A percentile compares a stretch with the other conserved stretches of the same genome.
Evolutionary conservation across 768 basidiomycete genomes (phyloP).

Genomic region (Arthromyces matolae): DNA sequence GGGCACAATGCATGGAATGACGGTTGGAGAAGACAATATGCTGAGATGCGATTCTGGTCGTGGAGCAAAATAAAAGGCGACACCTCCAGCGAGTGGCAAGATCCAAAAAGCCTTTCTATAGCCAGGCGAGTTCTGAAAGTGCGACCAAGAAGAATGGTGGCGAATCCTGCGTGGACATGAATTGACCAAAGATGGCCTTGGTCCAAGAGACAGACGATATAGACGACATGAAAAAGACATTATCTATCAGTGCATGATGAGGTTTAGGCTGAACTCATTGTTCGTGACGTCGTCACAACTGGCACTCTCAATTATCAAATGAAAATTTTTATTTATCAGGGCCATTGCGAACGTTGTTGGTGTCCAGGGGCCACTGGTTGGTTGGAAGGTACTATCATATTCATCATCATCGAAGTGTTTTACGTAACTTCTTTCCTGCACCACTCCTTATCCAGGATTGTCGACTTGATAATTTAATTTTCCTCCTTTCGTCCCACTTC

Average conservation of each 20-base stretch:
- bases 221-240: constrained; percentile 15
- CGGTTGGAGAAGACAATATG: constrained; percentile 46
- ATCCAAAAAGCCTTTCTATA: constrained; percentile 45
- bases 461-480: background rate
- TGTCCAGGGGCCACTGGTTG: no score
- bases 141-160: constrained; percentile 22
- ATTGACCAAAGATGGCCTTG: constrained; percentile 21
- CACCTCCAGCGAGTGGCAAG: constrained; percentile 53
- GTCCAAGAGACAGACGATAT: constrained; percentile 21
- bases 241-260: constrained; percentile 6
- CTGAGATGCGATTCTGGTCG: constrained; percentile 37
- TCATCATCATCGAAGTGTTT: no score
- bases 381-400: no score
- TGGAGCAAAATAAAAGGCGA: constrained; percentile 47
- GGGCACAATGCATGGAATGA: constrained; percentile 38
- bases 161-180: no score
- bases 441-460: constrained; percentile 6
- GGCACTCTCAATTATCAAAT: background rate
- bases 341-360: background rate
- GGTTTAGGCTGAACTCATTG: no score
- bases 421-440: constrained; percentile 15
- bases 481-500: constrained; percentile 20
- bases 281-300: constrained; percentile 9
- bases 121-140: constrained; percentile 22
- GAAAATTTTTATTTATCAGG: background rate